Conservation (phyloP, 441 rosid genomes). For the Erodium chrysanthum region DNA sequence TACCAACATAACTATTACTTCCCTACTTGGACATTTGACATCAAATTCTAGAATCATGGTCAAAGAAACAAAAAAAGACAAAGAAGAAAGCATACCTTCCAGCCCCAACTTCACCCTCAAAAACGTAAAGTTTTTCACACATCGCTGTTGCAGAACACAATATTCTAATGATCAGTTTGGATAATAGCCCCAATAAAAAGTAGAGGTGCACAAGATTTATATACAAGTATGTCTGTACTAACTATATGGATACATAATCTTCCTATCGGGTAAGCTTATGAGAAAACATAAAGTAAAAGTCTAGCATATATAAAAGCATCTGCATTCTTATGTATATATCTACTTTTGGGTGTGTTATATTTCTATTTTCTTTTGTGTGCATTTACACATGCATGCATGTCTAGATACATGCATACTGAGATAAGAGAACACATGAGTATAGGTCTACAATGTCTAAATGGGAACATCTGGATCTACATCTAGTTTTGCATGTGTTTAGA, state of each 20-base stretch:
- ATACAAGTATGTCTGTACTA: not conserved
- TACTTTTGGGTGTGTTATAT: not conserved
- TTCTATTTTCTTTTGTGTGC: not conserved
- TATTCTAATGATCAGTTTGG: conserved; percentile 12
- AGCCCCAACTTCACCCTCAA: conserved; percentile 75
- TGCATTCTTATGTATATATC: not conserved
- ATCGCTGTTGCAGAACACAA: conserved; percentile 48
- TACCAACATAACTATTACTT: not conserved
- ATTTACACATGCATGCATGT: not conserved
- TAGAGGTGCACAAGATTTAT: not conserved
- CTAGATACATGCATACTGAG: not conserved
- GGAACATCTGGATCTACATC: not conserved
- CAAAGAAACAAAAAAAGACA: not conserved
- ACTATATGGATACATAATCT: not conserved
- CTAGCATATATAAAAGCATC: not conserved
- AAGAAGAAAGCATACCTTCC: conserved; percentile 54
- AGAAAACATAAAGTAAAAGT: not conserved
- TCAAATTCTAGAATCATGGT: not conserved
- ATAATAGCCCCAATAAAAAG: too few species aligned
- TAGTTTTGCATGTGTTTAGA: not conserved
- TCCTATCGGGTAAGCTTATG: not conserved
- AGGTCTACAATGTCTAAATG: not conserved
- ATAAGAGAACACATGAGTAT: not conserved
- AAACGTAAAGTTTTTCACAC: conserved; percentile 56
- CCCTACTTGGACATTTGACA: conserved; percentile 5